Base-by-base conservation (phyloP, 768 basidiomycete species). In the Suillus sp. region DNA sequence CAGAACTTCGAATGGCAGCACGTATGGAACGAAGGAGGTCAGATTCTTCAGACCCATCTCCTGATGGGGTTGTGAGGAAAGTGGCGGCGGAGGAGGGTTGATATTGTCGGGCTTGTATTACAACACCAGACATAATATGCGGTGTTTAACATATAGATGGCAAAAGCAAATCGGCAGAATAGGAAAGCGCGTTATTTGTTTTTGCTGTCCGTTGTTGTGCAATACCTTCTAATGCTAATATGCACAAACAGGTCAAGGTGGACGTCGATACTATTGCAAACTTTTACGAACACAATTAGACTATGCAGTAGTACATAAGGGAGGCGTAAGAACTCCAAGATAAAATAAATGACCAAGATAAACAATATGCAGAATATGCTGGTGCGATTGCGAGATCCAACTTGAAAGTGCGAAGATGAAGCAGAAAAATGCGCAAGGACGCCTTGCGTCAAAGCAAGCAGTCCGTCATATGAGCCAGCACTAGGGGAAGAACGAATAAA, bases 1-100 rank as follows among this genome's bases (percentile, higher is more conserved):
- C 79, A 20, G 82, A 78, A 53, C 87, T 87, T 37, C 83, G 85
- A 43, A 91, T 77, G 16, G 86, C 87, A n/a, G 71, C 73, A 43
- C 82, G 82, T 59, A 91, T 88, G 30, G 88, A 78, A 62, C 77
- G 79, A 43, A 91, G 78, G 1, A 92, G 76, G 20, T 71, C 68
- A 14, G 82, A 81, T 38, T 75, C 75, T 47, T 60, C 27, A 22
- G 63, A 37, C 1, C 57, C 61, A 16, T 62, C 38, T 60, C 43
- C 54, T 51, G 74, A 61, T 56, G 71, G 68, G 37, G 72, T 71
- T 34, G 77, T 67, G 20, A 86, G 76, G 65, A 79, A 80, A 62
- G 77, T 72, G 64, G 72, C 68, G 34, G 84, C 83, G 50, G 83
- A 78, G 43, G 84, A 82, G 45, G 76, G 74, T 35, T 77, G 71